Evolutionary conservation across 2,329 filamentous ascomycete species (phyloP).

Genomic region (Colletotrichum tanaceti): DNA sequence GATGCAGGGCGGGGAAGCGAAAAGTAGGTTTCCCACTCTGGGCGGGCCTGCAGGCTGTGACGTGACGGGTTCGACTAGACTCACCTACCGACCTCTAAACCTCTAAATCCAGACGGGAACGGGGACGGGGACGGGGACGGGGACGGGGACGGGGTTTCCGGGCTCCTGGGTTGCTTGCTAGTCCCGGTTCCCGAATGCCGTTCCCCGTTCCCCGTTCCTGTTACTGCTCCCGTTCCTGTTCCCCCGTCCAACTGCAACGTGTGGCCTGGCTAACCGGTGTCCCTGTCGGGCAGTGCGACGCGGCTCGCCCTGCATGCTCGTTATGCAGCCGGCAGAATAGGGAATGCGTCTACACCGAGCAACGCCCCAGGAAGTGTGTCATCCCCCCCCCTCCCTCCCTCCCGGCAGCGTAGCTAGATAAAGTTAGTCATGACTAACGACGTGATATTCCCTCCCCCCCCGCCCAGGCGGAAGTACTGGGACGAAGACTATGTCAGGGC

Average conservation of each 20-base stretch:
- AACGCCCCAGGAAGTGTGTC: constrained; percentile 32
- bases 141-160: too few relatives aligned
- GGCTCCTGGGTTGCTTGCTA: neutral
- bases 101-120: too few relatives aligned
- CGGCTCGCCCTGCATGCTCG: constrained; percentile 40
- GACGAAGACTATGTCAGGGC: constrained; percentile 42
- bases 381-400: too few relatives aligned
- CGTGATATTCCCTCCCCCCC: neutral
- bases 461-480: constrained; percentile 40
- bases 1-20: constrained; percentile 36
- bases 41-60: neutral
- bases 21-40: constrained; percentile 19
- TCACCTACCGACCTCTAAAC: neutral
- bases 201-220: too few relatives aligned
- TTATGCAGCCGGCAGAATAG: constrained; percentile 38
- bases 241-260: too few relatives aligned
- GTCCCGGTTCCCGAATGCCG: neutral
- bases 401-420: too few relatives aligned
- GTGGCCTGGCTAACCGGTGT: constrained; percentile 16
- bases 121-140: too few relatives aligned
- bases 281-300: constrained; percentile 38
- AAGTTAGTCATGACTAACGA: too few relatives aligned
- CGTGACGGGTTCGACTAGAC: too few relatives aligned
- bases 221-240: too few relatives aligned
- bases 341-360: constrained; percentile 37